These are phyloP conservation scores for Myochromella boudieri DNA, from an alignment of 768 basidiomycete species.

Conservation along the genomic window DNA sequence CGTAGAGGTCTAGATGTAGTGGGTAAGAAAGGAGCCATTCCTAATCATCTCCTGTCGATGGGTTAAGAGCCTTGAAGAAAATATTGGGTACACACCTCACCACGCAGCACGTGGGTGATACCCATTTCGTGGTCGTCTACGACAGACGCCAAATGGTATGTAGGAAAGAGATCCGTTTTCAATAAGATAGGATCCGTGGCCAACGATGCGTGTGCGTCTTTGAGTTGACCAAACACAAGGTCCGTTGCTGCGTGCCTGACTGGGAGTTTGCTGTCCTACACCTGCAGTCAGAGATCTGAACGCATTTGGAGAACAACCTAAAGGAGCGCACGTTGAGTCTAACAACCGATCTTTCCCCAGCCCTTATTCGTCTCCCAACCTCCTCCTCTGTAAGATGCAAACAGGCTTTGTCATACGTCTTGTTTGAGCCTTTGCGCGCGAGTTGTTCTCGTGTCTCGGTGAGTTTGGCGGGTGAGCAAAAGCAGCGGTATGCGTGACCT, in stretches of 20 bases:
- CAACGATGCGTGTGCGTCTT: conserved; percentile 74
- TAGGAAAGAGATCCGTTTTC: conserved; percentile 92
- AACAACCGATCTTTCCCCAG: conserved; percentile 80
- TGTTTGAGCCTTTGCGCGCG: conserved; percentile 69
- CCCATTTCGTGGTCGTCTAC: conserved; percentile 97
- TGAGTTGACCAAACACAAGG: conserved; percentile 73
- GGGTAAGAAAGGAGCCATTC: conserved; percentile 97
- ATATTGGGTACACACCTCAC: conserved; percentile 59
- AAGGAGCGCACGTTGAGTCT: conserved; percentile 72
- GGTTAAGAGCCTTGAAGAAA: background rate
- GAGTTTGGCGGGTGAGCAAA: conserved; percentile 79
- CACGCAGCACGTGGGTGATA: conserved; percentile 92
- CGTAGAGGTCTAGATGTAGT: conserved; percentile 87
- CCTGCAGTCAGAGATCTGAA: too few species aligned
- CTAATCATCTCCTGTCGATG: conserved; percentile 34
- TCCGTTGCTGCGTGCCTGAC: conserved; percentile 53
- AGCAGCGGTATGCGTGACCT: conserved; percentile 92
- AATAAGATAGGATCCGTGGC: conserved; percentile 90
- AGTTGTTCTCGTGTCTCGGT: conserved; percentile 66
- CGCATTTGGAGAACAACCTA: too few species aligned
- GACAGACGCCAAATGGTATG: conserved; percentile 94
- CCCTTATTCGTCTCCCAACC: conserved; percentile 65
- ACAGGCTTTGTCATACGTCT: conserved; percentile 88
- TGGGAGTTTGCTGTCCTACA: conserved; percentile 60
- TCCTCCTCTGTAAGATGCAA: conserved; percentile 87